Percentiles rank a stretch among this genome's conserved stretches.
Evolutionary conservation across 129 eudicot genomes (phyloP).

Genomic region (Ambrosia trifida): DNA sequence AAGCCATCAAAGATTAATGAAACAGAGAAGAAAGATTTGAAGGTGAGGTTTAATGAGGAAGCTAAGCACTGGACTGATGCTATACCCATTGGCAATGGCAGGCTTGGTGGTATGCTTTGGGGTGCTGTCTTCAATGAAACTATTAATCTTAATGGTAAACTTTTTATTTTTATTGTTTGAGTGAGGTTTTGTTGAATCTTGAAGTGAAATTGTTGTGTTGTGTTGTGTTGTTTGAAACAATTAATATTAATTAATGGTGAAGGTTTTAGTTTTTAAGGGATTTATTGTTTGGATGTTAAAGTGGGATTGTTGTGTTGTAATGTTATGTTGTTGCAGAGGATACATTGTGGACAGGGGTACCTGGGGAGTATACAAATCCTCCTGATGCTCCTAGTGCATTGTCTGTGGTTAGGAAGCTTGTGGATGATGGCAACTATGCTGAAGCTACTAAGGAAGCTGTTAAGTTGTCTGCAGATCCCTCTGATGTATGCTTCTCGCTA

Average conservation of each 20-base stretch:
- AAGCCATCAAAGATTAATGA: conserved; percentile 19
- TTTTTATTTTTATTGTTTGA: conserved; percentile 1
- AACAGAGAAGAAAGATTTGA: conserved; percentile 34
- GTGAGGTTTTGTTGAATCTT: background rate
- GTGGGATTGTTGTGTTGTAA: background rate
- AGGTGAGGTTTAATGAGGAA: conserved; percentile 52
- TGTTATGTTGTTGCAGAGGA: conserved; percentile 56
- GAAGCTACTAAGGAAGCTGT: conserved; percentile 77
- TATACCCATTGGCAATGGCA: conserved; percentile 85
- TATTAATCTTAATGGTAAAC: conserved; percentile 79
- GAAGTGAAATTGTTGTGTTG: conserved; percentile 9
- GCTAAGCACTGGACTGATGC: conserved; percentile 96
- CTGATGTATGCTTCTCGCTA: conserved; percentile 52
- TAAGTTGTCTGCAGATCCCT: conserved; percentile 61
- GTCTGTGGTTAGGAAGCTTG: conserved; percentile 72
- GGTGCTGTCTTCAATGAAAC: conserved; percentile 69
- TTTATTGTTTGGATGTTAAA: background rate
- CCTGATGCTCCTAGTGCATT: conserved; percentile 59
- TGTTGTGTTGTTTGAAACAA: background rate
- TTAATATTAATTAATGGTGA: too few species aligned
- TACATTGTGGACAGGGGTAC: conserved; percentile 87
- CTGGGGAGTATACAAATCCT: conserved; percentile 69
- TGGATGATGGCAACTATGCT: conserved; percentile 66
- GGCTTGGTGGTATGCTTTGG: conserved; percentile 89
- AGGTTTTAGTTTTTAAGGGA: background rate